Base-by-base conservation (phyloP, 805 yeast genomes). In the Brettanomyces anomalus region DNA sequence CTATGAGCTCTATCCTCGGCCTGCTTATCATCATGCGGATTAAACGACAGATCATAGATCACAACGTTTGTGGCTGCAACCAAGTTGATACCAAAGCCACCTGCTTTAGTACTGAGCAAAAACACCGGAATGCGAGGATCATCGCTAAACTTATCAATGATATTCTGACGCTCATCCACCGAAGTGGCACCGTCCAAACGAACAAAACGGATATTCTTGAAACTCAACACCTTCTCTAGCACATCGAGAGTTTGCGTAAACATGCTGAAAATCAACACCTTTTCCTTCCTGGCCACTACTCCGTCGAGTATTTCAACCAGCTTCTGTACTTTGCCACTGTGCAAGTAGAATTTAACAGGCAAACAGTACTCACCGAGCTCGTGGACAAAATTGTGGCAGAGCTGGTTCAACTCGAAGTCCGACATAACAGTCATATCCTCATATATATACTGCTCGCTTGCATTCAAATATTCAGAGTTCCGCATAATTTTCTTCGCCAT, bases 1-100 rank as follows among this genome's bases (percentile, higher is more conserved):
- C 99, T 76, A 61, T 93, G 99, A 0, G 97, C 96, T 58, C 99
- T 77, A 62, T 93, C 99, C 59, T 94, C 97, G 2, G 99, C 99
- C 66, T 93, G 99, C 57, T 84, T 84, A 58, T 93, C 99, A 60
- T 93, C 98, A 61, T 93, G 98, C 0, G 99, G 99, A 57, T 93
- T 93, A 67, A 93, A 93, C 40, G 94, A 81, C 59, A 88, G 90
- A 59, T 93, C 99, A 57, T 81, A 89, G 28, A 93, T 85, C 42
- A 93, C 72, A 2, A 93, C 98, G 47, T 81, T 78, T 58, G 87
- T 90, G 6, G 99, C 97, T 57, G 95, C 93, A 1, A 95, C 93
- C 54, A 93, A 72, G 57, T 93, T 93, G 64, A 93, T 93, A 45
- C 99, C 99, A 64, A 93, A 93, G 1, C 99, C 99, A 58, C 99